Evolutionary conservation across 2,329 filamentous ascomycete species (phyloP), one percentile per base, ranked within the genome.

Genomic region (Coniochaeta sp.): DNA sequence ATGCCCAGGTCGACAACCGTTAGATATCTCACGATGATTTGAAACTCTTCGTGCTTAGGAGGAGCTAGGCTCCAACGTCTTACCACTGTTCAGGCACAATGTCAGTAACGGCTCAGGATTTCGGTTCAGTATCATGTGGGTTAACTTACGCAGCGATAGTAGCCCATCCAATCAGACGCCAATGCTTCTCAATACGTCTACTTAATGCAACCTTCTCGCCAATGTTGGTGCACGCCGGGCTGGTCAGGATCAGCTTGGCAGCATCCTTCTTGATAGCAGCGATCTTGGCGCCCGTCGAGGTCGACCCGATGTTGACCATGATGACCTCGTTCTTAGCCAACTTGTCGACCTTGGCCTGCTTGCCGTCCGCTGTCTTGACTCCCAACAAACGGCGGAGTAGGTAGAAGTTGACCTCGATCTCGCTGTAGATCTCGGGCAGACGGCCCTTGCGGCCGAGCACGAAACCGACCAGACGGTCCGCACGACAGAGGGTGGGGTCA

Each of bases 381-480:
- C 95, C 95, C 61, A 99, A 86, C 64, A 99, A 83, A 69, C 95
- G 86, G 70, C 93, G 90, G 64, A 99, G 88, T 63, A 99, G 84
- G 84, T 98, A 99, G 83, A 98, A 99, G 85, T 98, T 98, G 77
- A 97, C 93, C 79, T 99, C 95, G 63, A 99, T 89, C 78, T 99
- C 95, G 68, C 89, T 95, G 82, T 98, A 99, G 75, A 99, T 98
- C 73, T 95, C 91, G 57, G 95, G 95, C 26, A 99, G 87, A 69
- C 89, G 87, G 67, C 95, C 95, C 78, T 93, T 93, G 69, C 97
- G 89, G 74, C 95, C 95, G 62, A 99, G 87, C 58, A 99, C 95
- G 84, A 96, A 96, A 74, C 95, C 95, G 68, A 99, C 95, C 12
- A 99, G 87, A 86, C 95, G 93, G 86, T 99, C 95, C 68, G 95